Percentiles rank a stretch among this genome's conserved stretches.
Conservation (phyloP, 352 stramenopile species). For the Globisporangium barbulae region DNA sequence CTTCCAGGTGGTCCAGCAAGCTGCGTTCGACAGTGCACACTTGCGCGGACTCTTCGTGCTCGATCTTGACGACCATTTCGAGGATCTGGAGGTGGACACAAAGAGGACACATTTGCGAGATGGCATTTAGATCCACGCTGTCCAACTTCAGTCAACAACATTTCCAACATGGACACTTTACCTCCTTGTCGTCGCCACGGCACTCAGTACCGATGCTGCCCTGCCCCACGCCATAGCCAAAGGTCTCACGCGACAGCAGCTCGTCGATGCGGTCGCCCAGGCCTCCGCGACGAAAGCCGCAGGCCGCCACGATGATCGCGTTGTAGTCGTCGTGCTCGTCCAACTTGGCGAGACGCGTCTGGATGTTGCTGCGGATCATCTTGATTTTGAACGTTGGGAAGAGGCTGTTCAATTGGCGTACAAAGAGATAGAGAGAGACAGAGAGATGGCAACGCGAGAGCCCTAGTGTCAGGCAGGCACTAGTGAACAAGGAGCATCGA, state of each 20-base stretch:
- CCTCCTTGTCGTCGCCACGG: conserved; percentile 58
- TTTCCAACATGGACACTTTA: conserved; percentile 13
- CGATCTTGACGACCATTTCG: conserved; percentile 74
- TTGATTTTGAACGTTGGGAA: conserved; percentile 80
- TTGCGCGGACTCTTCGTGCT: conserved; percentile 69
- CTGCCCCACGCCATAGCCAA: conserved; percentile 83
- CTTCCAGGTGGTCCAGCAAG: conserved; percentile 77
- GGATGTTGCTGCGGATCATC: conserved; percentile 85
- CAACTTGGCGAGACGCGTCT: conserved; percentile 83
- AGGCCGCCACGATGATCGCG: conserved; percentile 84
- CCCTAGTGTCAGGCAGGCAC: too few relatives aligned
- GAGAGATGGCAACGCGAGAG: too few relatives aligned
- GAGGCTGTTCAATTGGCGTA: too few relatives aligned
- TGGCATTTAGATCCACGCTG: not conserved
- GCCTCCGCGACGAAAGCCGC: conserved; percentile 73
- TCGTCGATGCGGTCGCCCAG: conserved; percentile 74
- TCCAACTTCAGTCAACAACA: not conserved
- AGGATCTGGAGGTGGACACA: conserved; percentile 38
- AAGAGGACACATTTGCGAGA: conserved; percentile 1
- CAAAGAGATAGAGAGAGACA: too few relatives aligned
- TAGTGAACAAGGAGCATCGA: too few relatives aligned
- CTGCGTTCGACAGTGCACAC: conserved; percentile 80
- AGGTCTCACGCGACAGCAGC: conserved; percentile 65
- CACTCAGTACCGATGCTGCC: conserved; percentile 86
- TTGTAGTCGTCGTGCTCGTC: conserved; percentile 83